A percentile compares a stretch with the other conserved stretches of the same genome.
Conservation (phyloP, 1,284 basidiomycete species). For the Pseudozyma hubeiensis region DNA sequence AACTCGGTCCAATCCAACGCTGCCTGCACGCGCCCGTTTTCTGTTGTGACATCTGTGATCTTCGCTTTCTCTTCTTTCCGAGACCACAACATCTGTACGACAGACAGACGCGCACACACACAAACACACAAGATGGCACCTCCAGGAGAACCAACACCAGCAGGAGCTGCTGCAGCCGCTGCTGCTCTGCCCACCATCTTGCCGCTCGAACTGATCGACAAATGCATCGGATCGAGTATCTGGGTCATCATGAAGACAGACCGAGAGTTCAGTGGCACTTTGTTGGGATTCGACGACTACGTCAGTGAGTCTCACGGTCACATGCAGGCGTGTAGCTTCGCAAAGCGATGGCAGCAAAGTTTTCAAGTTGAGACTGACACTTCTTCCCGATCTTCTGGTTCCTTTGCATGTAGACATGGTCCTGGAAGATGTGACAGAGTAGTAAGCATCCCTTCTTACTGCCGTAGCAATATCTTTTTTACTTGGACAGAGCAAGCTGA, state of each 20-base stretch:
- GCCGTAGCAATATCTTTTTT: too few species aligned
- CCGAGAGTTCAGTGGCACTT: slow-evolving; percentile 78
- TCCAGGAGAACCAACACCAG: slow-evolving; percentile 40
- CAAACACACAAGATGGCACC: slow-evolving; percentile 32
- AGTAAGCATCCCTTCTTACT: slow-evolving; percentile 73
- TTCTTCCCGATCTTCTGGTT: neutral
- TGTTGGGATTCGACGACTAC: slow-evolving; percentile 97
- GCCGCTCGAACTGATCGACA: slow-evolving; percentile 68
- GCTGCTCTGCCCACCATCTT: slow-evolving; percentile 59
- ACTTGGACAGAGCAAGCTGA: neutral
- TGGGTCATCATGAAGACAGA: slow-evolving; percentile 69
- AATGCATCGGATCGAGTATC: slow-evolving; percentile 68
- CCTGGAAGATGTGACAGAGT: slow-evolving; percentile 95
- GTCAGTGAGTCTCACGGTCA: slow-evolving; percentile 82
- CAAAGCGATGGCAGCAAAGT: neutral
- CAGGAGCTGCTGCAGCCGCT: slow-evolving; percentile 36
- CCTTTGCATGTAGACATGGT: slow-evolving; percentile 83
- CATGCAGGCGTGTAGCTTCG: too few species aligned
- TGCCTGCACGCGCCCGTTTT: slow-evolving; percentile 1
- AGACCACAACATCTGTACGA: neutral
- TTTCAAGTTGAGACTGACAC: slow-evolving; percentile 4
- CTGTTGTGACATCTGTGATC: too few species aligned
- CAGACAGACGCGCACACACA: neutral
- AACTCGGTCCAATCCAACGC: slow-evolving; percentile 6
- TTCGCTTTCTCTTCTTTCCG: too few species aligned